These are phyloP conservation scores for Smithsoniella earleae DNA, from an alignment of 163 green algal genomes.

Conservation along the genomic window DNA sequence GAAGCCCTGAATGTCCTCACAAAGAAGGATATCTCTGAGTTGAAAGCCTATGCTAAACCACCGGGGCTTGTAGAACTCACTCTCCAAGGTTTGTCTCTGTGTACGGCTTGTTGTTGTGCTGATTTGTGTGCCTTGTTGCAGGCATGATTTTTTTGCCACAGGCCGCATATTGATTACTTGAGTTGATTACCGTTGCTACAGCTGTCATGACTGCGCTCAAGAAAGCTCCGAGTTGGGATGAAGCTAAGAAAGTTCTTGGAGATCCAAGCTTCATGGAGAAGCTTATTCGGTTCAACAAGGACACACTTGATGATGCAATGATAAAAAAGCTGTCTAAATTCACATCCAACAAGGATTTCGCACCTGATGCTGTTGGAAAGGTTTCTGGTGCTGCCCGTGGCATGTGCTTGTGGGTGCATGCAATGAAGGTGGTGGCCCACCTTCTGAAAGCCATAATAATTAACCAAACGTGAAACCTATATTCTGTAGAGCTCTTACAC, in stretches of 20 bases:
- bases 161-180: too few species aligned
- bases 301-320: conserved; percentile 67
- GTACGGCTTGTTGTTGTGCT: too few species aligned
- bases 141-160: too few species aligned
- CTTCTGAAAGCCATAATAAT: too few species aligned
- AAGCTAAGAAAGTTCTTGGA: conserved; percentile 68
- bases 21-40: conserved; percentile 82
- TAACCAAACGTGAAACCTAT: too few species aligned
- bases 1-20: conserved; percentile 81
- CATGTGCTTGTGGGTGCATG: conserved; percentile 79
- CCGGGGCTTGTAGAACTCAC: conserved; percentile 39
- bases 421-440: conserved; percentile 71
- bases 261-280: conserved; percentile 75
- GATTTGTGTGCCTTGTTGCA: too few species aligned
- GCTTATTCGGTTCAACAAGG: conserved; percentile 79
- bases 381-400: conserved; percentile 57
- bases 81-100: neutral
- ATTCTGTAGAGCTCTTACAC: too few species aligned
- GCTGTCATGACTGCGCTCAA: conserved; percentile 58
- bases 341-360: conserved; percentile 64
- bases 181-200: too few species aligned
- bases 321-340: conserved; percentile 81
- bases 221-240: conserved; percentile 67
- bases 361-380: conserved; percentile 61
- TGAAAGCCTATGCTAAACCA: conserved; percentile 83